Conservation (phyloP, 176 grass and related monocot genomes). For the Poa annua region DNA sequence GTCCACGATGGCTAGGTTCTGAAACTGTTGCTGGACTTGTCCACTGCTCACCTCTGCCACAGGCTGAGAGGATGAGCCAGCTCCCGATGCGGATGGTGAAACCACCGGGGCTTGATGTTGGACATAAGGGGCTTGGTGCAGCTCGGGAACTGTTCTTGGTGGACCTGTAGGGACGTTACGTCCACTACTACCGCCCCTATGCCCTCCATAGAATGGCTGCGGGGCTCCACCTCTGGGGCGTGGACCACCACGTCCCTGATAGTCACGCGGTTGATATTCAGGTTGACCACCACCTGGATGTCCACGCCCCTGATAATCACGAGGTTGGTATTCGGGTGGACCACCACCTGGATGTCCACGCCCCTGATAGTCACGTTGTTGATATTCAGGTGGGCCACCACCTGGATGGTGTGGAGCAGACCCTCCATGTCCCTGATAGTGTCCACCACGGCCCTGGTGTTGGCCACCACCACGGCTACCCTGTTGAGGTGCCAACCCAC, state of each 20-base stretch:
- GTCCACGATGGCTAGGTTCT: conserved; percentile 58
- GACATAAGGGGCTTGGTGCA: conserved; percentile 92
- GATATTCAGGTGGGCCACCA: conserved; percentile 49
- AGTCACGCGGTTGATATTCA: conserved; percentile 65
- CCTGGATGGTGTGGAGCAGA: conserved; percentile 33
- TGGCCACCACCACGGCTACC: conserved; percentile 60
- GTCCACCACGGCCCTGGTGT: conserved; percentile 59
- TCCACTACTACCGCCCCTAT: conserved; percentile 64
- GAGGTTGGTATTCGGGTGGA: conserved; percentile 26
- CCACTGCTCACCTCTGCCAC: conserved; percentile 57
- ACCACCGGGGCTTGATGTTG: conserved; percentile 57
- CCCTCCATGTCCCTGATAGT: conserved; percentile 57
- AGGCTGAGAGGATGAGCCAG: conserved; percentile 72
- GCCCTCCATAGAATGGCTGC: conserved; percentile 68
- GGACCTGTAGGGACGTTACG: conserved; percentile 62
- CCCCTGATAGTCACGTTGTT: conserved; percentile 21
- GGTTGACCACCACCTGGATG: conserved; percentile 53
- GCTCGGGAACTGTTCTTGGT: conserved; percentile 89
- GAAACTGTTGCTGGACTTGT: conserved; percentile 75
- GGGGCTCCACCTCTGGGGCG: conserved; percentile 56
- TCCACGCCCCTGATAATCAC: conserved; percentile 40
- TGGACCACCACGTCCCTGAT: conserved; percentile 64
- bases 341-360: conserved; percentile 52
- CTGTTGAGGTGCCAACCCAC: conserved; percentile 65
- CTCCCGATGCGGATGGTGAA: conserved; percentile 57